Evolutionary conservation across 768 basidiomycete genomes (phyloP).

Genomic region (Amanita fuliginea): DNA sequence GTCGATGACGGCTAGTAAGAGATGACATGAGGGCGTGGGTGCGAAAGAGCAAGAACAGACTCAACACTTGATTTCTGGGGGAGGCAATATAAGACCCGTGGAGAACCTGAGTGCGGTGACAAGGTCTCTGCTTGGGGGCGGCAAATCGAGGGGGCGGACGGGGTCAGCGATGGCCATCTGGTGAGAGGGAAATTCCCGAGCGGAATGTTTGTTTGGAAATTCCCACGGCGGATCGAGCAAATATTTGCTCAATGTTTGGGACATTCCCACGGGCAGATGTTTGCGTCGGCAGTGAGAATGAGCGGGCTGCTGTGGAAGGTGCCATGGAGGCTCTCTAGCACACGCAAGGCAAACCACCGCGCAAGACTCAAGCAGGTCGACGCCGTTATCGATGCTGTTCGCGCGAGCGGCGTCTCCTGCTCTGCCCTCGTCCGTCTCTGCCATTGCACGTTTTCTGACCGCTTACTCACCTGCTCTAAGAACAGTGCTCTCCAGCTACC

Average conservation of each 20-base stretch:
- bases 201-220: too few relatives aligned
- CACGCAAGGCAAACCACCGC: constrained; percentile 88
- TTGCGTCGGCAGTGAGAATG: constrained; percentile 53
- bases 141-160: neutral
- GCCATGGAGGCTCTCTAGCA: constrained; percentile 86
- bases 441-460: neutral
- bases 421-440: constrained; percentile 52
- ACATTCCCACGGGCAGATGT: constrained; percentile 37
- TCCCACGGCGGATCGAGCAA: constrained; percentile 17
- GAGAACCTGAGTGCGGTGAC: constrained; percentile 42
- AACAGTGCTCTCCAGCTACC: constrained; percentile 71
- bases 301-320: constrained; percentile 91
- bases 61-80: constrained; percentile 90
- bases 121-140: neutral
- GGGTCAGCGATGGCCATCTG: constrained; percentile 33
- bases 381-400: constrained; percentile 81
- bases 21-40: constrained; percentile 3
- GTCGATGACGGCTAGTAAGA: constrained; percentile 75
- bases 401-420: constrained; percentile 72
- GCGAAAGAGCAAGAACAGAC: constrained; percentile 22
- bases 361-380: constrained; percentile 88
- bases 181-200: constrained; percentile 7
- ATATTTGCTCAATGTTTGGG: too few relatives aligned
- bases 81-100: constrained; percentile 87
- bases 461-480: constrained; percentile 24